Conservation (phyloP, 139 green algal genomes). For the Tetradesmus obliquus region DNA sequence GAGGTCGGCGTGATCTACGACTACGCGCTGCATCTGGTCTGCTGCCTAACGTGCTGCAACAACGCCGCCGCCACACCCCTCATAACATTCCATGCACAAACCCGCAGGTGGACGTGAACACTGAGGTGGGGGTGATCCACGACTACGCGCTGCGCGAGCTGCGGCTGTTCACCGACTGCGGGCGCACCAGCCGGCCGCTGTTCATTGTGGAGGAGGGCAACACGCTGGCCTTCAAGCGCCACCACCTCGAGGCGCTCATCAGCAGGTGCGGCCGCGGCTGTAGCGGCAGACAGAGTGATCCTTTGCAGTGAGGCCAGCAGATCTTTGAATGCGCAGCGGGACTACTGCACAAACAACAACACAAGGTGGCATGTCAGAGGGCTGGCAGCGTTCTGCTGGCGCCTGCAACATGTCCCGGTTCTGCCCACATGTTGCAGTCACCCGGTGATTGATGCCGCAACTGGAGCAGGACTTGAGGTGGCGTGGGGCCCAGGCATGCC, state of each 20-base stretch:
- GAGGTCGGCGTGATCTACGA: constrained; percentile 45
- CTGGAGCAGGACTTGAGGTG: background rate
- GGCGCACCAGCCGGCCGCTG: constrained; percentile 88
- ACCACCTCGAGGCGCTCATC: constrained; percentile 75
- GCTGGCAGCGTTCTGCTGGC: too few species aligned
- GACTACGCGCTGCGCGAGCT: constrained; percentile 91
- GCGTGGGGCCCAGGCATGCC: background rate
- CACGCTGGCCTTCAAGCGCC: constrained; percentile 87
- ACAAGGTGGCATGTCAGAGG: too few species aligned
- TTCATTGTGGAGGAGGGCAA: constrained; percentile 94
- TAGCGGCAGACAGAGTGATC: too few species aligned
- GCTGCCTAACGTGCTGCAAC: too few species aligned
- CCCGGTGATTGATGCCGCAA: background rate
- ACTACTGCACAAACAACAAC: too few species aligned
- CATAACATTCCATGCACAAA: too few species aligned
- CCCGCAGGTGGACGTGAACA: constrained; percentile 73
- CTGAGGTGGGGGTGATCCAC: constrained; percentile 88
- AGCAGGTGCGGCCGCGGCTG: constrained; percentile 2
- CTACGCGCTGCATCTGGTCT: constrained; percentile 46
- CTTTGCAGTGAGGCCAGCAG: too few species aligned
- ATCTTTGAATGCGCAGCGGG: too few species aligned
- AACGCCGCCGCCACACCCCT: too few species aligned
- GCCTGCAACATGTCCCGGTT: too few species aligned
- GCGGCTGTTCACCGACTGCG: constrained; percentile 88
- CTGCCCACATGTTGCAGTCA: background rate